phyloP scores from a whole-genome alignment of 768 basidiomycete genomes.

The Leccinellum luteum region DNA sequence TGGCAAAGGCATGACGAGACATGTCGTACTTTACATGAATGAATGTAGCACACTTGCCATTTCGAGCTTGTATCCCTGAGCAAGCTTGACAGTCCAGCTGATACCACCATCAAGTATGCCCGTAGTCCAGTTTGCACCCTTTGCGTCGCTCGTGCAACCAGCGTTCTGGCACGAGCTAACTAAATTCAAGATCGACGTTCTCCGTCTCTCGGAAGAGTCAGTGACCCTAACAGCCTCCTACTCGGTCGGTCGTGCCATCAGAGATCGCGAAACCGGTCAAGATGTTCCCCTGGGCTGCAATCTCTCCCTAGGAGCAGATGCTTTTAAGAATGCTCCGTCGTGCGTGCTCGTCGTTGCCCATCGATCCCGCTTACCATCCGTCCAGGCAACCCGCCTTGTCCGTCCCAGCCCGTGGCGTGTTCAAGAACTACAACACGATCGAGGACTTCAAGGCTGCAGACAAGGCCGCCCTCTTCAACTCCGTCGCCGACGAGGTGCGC shows the following conservation, averaged over 20 bases:
- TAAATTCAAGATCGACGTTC: slow-evolving; percentile 84
- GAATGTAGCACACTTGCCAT: background rate
- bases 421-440: slow-evolving; percentile 97
- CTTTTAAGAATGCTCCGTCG: slow-evolving; percentile 52
- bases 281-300: slow-evolving; percentile 72
- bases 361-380: slow-evolving; percentile 5
- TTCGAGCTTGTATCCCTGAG: slow-evolving; percentile 8
- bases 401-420: slow-evolving; percentile 54
- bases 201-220: slow-evolving; percentile 74
- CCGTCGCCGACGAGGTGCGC: slow-evolving; percentile 62
- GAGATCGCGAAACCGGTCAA: slow-evolving; percentile 73
- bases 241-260: slow-evolving; percentile 64
- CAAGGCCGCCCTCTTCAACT: slow-evolving; percentile 84
- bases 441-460: slow-evolving; percentile 91
- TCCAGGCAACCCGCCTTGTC: slow-evolving; percentile 47
- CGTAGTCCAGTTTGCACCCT: slow-evolving; percentile 86
- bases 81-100: too few species aligned
- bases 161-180: slow-evolving; percentile 93
- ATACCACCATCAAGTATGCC: slow-evolving; percentile 29
- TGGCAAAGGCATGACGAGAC: slow-evolving; percentile 47
- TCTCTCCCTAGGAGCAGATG: slow-evolving; percentile 61
- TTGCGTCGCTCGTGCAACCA: slow-evolving; percentile 84
- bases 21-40: background rate
- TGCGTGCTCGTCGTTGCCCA: slow-evolving; percentile 28
- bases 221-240: slow-evolving; percentile 67